Base-by-base conservation (phyloP, 2,329 filamentous ascomycete genomes). In the Botryotinia calthae region DNA sequence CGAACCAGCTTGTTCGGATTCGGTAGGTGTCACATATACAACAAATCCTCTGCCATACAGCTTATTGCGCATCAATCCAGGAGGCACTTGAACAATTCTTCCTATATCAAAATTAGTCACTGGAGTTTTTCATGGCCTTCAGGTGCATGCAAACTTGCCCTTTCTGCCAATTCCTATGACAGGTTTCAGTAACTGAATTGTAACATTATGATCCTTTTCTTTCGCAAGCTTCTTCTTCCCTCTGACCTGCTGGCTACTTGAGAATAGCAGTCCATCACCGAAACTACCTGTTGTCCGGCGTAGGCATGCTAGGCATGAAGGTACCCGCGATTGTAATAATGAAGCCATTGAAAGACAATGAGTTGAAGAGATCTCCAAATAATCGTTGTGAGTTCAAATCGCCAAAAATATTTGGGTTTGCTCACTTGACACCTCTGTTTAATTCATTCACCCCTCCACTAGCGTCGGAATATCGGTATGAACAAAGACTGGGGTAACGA, bases 41-140 rank as follows among this genome's bases (percentile, higher is more conserved):
- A 87, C 87, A 74, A 84, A 81, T 73, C 83, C 81, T 61, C 79
- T 79, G 5, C 86, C 87, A 76, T 85, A 88, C 84, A 84, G 87
- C 71, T 81, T 79, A 78, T 87, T 88, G 75, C 87, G 83, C 86
- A 89, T 88, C 54, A 82, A 81, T 34, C 87, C 85, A 25, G 82
- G 80, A n/a, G 84, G 80, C 59, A 88, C 82, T 46, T 86, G 84
- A 31, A 89, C 81, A 73, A 88, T 84, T 28, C 84, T 80, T 74
- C 87, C 87, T 89, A 65, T n/a, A 54, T 10, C 22, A 66, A 54
- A 54, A 34, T 51, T 65, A 64, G 74, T 31, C 31, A 28, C 34
- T 44, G 31, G 22, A 40, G 40, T 54, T 70, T 59, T 34, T 48
- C 28, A 22, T 34, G 25, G 4, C 25, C 25, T n/a, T 40, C 48